Evolutionary conservation across 768 basidiomycete genomes (phyloP).

Genomic region (Naganishia friedmannii): DNA sequence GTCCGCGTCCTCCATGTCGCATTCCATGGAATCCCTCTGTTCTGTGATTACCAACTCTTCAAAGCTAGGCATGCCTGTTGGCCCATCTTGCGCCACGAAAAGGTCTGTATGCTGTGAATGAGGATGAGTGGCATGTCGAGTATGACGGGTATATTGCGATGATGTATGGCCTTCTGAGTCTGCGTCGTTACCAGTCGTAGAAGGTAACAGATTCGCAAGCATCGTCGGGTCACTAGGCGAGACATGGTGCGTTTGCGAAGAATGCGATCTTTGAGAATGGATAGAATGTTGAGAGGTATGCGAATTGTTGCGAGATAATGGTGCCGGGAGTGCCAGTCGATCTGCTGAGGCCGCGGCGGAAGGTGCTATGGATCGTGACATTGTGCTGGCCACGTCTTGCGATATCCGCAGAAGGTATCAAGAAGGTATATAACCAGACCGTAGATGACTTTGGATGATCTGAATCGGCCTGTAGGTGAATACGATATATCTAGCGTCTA

Average conservation of each 20-base stretch:
- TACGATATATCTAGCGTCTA: no score
- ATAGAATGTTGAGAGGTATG: slow-evolving; percentile 14
- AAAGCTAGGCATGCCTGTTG: slow-evolving; percentile 9
- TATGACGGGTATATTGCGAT: neutral
- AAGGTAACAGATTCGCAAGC: neutral
- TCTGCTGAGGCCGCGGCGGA: neutral
- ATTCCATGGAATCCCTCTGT: slow-evolving; percentile 25
- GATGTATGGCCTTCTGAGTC: neutral
- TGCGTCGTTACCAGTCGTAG: neutral
- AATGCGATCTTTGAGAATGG: slow-evolving; percentile 18
- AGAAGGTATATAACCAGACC: neutral
- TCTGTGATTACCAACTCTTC: slow-evolving; percentile 17
- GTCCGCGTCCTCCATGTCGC: slow-evolving; percentile 16
- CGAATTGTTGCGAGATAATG: slow-evolving; percentile 17
- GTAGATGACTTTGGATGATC: neutral
- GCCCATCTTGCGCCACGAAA: slow-evolving; percentile 20
- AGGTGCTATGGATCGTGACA: neutral
- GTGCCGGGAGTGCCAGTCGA: neutral
- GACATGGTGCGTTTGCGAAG: slow-evolving; percentile 22
- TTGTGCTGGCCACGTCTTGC: neutral
- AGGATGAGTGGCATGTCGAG: neutral
- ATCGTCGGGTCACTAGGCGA: slow-evolving; percentile 7
- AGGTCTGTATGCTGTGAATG: slow-evolving; percentile 25
- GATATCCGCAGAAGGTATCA: neutral
- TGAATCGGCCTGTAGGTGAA: neutral